Evolutionary conservation across 441 rosid species (phyloP).

Genomic region (Populus hybrid): DNA sequence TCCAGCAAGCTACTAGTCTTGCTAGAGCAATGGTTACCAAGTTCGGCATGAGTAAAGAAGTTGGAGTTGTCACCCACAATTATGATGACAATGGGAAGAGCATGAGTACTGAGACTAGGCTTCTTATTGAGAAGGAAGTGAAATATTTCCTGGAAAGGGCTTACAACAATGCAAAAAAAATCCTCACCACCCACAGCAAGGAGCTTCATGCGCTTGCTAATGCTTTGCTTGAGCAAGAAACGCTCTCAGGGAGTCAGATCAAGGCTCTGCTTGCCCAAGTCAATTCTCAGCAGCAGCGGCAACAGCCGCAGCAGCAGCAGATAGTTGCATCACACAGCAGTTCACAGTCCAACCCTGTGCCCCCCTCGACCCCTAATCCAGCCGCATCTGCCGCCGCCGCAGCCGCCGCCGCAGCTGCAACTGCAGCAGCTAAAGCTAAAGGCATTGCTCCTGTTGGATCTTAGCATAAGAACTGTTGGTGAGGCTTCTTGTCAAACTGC

Average conservation of each 20-base stretch:
- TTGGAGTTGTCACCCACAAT: conserved; percentile 72
- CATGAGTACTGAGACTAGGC: conserved; percentile 94
- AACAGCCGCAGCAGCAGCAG: conserved; percentile 47
- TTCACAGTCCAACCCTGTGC: conserved; percentile 56
- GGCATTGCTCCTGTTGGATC: conserved; percentile 86
- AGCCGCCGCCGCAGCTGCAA: conserved; percentile 52
- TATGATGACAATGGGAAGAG: conserved; percentile 86
- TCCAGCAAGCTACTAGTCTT: conserved; percentile 69
- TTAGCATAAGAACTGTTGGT: conserved; percentile 37
- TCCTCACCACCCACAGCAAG: conserved; percentile 66
- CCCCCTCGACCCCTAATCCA: conserved; percentile 64
- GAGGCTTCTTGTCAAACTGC: conserved; percentile 11
- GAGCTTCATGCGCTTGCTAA: conserved; percentile 83
- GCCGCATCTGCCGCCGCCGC: conserved; percentile 62
- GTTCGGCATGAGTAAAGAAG: conserved; percentile 91
- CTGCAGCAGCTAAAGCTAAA: conserved; percentile 72
- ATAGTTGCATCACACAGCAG: conserved; percentile 44
- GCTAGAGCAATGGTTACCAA: conserved; percentile 91
- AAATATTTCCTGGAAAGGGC: conserved; percentile 65
- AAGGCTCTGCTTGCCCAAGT: conserved; percentile 62
- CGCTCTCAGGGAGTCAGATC: conserved; percentile 78
- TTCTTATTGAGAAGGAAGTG: conserved; percentile 87
- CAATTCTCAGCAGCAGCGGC: conserved; percentile 54
- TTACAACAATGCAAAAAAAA: conserved; percentile 76
- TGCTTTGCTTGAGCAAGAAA: conserved; percentile 80